Conservation (phyloP, 352 stramenopile genomes). For the Globisporangium radiosum region DNA sequence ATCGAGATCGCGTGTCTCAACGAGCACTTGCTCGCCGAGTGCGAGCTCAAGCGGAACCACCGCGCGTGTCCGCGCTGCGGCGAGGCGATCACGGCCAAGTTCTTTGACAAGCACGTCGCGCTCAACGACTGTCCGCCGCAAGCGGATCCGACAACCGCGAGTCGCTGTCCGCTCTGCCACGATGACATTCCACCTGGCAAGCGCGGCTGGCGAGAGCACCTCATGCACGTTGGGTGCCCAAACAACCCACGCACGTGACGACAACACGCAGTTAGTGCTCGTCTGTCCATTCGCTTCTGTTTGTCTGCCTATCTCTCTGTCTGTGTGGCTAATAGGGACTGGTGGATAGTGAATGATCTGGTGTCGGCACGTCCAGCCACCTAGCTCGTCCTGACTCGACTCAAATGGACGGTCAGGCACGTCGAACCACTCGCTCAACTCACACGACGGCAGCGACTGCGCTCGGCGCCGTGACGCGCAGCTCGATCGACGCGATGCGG, state of each 20-base stretch:
- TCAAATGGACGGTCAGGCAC: background rate
- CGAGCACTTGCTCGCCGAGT: conserved; percentile 88
- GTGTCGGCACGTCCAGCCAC: too few species aligned
- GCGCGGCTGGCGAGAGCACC: conserved; percentile 60
- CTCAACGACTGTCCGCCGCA: conserved; percentile 66
- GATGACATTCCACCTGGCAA: conserved; percentile 63
- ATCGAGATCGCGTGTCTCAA: conserved; percentile 89
- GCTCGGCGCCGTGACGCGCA: background rate
- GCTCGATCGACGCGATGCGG: conserved; percentile 3
- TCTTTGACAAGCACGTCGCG: conserved; percentile 75
- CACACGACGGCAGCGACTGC: background rate
- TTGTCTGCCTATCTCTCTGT: background rate
- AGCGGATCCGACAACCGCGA: conserved; percentile 49
- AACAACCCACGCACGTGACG: conserved; percentile 59
- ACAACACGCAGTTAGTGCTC: background rate
- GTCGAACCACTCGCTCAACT: background rate
- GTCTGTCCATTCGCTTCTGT: background rate
- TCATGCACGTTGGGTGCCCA: conserved; percentile 63
- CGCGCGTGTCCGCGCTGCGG: conserved; percentile 70
- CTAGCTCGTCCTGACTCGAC: background rate
- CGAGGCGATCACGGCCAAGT: conserved; percentile 81
- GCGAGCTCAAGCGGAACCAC: conserved; percentile 81
- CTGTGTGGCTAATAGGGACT: background rate
- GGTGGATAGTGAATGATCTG: background rate
- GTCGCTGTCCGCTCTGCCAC: conserved; percentile 78